Evolutionary conservation across 108 stramenopile species (phyloP), one percentile per base, ranked within the genome.

Genomic region (Schizochytrium sp.): DNA sequence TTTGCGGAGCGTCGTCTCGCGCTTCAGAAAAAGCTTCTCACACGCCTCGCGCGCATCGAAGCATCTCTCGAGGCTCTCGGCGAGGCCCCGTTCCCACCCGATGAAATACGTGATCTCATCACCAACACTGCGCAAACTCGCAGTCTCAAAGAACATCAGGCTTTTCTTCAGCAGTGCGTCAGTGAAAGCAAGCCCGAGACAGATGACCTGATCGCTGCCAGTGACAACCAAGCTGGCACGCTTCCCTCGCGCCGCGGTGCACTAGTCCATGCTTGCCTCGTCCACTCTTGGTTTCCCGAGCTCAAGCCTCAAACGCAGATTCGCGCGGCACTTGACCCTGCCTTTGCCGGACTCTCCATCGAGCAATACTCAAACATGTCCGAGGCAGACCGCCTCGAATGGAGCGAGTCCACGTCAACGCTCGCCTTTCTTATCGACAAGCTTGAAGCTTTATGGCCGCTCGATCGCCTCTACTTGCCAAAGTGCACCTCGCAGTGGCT

Each of bases 1-100:
- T 83, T 83, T 83, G 76, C 76, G 8, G 76, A 83, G 18, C 76
- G 76, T 8, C 45, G 51, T 16, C 45, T 14, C n/a, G 76, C 76
- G n/a, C n/a, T 53, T 21, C 76, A 83, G 76, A 83, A 83, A 34
- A 83, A 83, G 51, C 76, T 83, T 6, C 51, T 83, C 25, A 83
- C 23, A 6, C 45, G 51, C 45, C 45, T 83, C 10, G 76, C 76
- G 0, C 45, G 76, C 48, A 47, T 83, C 28, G 76, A 83, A 23
- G 12, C 45, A 1, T 53, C 51, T 23, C 76, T 83, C n/a, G 76
- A 83, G 51, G 25, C 48, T 12, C 45, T 83, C 16, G 76, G 76
- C 28, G 76, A 83, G 51, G 48, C 76, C 6, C 45, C 76, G 0
- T 83, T 83, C 48, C 12, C 18, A 55, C 76, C 76, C 19, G 76